Evolutionary conservation across 495 filamentous ascomycete species (phyloP).

Genomic region (Aspergillus conjunctus): DNA sequence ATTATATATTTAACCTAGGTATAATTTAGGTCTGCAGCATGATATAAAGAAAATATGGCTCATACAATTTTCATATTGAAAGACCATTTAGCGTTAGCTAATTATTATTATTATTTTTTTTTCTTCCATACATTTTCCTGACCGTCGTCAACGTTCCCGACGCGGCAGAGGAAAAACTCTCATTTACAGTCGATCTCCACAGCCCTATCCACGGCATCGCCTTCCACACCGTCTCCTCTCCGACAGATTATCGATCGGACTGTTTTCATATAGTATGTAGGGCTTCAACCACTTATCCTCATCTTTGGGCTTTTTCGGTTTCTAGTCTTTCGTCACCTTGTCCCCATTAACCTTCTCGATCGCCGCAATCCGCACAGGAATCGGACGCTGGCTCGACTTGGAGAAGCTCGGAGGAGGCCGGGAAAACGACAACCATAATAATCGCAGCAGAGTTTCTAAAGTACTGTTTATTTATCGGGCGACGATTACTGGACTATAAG

Average conservation of each 20-base stretch:
- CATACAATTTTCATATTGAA: not conserved
- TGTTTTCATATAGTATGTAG: no score
- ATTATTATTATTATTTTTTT: not conserved
- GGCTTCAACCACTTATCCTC: no score
- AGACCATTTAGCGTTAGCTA: not conserved
- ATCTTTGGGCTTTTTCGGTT: conserved; percentile 38
- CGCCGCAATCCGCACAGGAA: conserved; percentile 74
- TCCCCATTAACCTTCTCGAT: conserved; percentile 68
- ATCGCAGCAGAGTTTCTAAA: no score
- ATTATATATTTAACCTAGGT: no score
- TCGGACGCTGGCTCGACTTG: conserved; percentile 79
- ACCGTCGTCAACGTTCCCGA: conserved; percentile 52
- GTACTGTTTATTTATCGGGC: no score
- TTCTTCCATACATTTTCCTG: not conserved
- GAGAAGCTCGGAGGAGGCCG: no score
- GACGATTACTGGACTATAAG: no score
- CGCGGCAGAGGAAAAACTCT: conserved; percentile 60
- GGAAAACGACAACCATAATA: no score
- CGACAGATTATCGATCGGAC: no score
- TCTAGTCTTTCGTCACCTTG: conserved; percentile 55
- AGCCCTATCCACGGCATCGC: conserved; percentile 91
- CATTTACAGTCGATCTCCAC: conserved; percentile 88
- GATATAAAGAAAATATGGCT: not conserved
- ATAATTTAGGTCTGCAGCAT: not conserved
- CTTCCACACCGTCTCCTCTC: conserved; percentile 78